Evolutionary conservation across 192 early-diverging fungal species (phyloP).

Genomic region (Dissophora globulifera): DNA sequence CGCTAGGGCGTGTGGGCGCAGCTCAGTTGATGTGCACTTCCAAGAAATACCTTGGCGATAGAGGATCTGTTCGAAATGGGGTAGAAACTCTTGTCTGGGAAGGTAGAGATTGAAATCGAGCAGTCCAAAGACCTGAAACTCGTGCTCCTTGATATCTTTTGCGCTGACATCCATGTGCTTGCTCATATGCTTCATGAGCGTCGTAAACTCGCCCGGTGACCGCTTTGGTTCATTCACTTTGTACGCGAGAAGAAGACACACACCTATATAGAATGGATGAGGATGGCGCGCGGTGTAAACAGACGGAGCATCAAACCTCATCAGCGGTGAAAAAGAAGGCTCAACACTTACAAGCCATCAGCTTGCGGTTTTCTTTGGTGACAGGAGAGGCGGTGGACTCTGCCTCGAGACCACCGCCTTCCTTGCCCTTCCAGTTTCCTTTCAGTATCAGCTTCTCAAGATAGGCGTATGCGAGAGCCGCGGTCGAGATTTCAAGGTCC

Average conservation of each 20-base stretch:
- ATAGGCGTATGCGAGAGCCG: slow-evolving; percentile 91
- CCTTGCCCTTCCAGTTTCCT: slow-evolving; percentile 55
- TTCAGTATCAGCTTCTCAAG: slow-evolving; percentile 95
- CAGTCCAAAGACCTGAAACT: slow-evolving; percentile 91
- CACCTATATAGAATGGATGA: slow-evolving; percentile 59
- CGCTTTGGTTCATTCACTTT: slow-evolving; percentile 92
- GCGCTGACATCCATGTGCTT: slow-evolving; percentile 78
- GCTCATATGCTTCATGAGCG: slow-evolving; percentile 67
- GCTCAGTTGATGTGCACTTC: no score
- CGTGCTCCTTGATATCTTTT: slow-evolving; percentile 85
- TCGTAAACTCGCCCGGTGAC: slow-evolving; percentile 67
- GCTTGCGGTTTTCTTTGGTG: slow-evolving; percentile 36
- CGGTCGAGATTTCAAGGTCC: slow-evolving; percentile 89
- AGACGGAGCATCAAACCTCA: no score
- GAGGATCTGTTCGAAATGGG: slow-evolving; percentile 91
- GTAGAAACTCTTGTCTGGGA: slow-evolving; percentile 88
- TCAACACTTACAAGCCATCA: slow-evolving; percentile 28
- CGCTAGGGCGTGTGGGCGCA: no score
- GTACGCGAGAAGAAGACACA: slow-evolving; percentile 83
- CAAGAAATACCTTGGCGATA: slow-evolving; percentile 57
- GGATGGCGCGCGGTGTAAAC: no score
- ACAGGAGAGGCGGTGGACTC: slow-evolving; percentile 29
- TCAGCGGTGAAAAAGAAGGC: neutral
- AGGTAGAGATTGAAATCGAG: slow-evolving; percentile 93
- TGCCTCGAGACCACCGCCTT: slow-evolving; percentile 4